These are phyloP conservation scores for Setomelanomma holmii DNA, from an alignment of 2,329 filamentous ascomycete species.

Conservation along the genomic window DNA sequence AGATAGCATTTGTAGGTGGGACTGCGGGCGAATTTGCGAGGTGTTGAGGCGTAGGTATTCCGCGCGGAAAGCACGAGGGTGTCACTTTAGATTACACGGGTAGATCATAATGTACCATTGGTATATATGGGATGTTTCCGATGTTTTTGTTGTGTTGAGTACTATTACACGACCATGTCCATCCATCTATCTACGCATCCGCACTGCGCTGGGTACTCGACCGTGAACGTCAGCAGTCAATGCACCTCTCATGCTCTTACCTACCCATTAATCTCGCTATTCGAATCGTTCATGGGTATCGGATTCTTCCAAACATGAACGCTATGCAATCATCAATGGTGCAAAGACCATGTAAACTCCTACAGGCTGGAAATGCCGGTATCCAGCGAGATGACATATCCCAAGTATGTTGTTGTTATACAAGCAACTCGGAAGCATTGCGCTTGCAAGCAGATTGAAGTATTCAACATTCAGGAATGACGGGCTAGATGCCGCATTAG, in stretches of 20 bases:
- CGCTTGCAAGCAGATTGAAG: neutral
- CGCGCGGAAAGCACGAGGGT: no score
- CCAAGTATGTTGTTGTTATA: neutral
- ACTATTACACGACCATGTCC: no score
- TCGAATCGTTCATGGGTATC: conserved; percentile 24
- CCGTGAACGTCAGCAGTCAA: neutral
- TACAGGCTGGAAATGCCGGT: no score
- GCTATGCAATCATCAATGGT: conserved; percentile 22
- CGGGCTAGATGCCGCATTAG: conserved; percentile 30
- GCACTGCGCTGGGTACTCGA: no score
- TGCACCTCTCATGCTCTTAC: neutral
- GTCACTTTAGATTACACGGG: no score
- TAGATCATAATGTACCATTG: no score
- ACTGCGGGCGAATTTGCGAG: no score
- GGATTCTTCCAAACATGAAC: conserved; percentile 12
- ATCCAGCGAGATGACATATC: neutral
- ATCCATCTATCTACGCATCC: no score
- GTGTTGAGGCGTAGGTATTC: no score
- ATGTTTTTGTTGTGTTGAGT: no score
- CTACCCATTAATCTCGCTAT: conserved; percentile 5
- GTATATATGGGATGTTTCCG: no score
- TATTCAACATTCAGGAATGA: conserved; percentile 17
- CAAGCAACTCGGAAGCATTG: conserved; percentile 1
- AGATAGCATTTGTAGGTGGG: no score
- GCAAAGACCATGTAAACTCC: conserved; percentile 2